These are phyloP conservation scores for Mortierella sp. DNA, from an alignment of 371 early-diverging fungal species.

Conservation along the genomic window DNA sequence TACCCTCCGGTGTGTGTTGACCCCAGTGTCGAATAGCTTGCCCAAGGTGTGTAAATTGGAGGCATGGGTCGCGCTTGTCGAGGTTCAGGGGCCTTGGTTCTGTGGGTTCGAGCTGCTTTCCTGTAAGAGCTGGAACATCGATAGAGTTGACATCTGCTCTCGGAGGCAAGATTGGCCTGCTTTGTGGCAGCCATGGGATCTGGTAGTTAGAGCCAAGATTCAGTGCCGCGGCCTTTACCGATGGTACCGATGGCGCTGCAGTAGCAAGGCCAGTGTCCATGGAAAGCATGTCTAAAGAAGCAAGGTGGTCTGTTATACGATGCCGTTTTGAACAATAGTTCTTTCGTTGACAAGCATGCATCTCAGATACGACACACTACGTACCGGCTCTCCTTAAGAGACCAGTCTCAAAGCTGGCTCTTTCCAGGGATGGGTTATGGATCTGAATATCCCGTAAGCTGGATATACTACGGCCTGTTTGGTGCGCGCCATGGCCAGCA, in stretches of 20 bases:
- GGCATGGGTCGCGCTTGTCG: conserved; percentile 27
- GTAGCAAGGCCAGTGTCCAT: conserved; percentile 1
- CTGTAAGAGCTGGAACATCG: conserved; percentile 44
- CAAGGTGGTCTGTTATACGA: background rate
- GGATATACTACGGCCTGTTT: conserved; percentile 37
- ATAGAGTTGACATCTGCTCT: conserved; percentile 47
- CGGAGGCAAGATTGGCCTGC: conserved; percentile 36
- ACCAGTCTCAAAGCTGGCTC: conserved; percentile 26
- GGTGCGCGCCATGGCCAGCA: conserved; percentile 21
- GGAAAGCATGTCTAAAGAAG: conserved; percentile 7
- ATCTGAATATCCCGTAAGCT: conserved; percentile 39
- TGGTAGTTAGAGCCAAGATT: conserved; percentile 46
- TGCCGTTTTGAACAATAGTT: background rate
- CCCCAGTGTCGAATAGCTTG: conserved; percentile 49
- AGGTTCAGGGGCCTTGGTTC: conserved; percentile 17
- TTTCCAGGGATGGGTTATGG: conserved; percentile 4
- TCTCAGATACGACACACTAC: background rate
- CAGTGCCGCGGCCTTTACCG: conserved; percentile 10
- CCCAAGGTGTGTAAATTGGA: conserved; percentile 43
- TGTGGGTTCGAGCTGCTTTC: conserved; percentile 26
- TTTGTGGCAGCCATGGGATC: conserved; percentile 52
- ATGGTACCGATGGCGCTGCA: background rate
- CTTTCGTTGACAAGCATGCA: background rate
- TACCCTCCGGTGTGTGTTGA: conserved; percentile 26
- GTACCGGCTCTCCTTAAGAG: conserved; percentile 18